A percentile compares a stretch with the other conserved stretches of the same genome.
phyloP scores from a whole-genome alignment of 1,139 yeast genomes.

The Protomyces inundatus region DNA sequence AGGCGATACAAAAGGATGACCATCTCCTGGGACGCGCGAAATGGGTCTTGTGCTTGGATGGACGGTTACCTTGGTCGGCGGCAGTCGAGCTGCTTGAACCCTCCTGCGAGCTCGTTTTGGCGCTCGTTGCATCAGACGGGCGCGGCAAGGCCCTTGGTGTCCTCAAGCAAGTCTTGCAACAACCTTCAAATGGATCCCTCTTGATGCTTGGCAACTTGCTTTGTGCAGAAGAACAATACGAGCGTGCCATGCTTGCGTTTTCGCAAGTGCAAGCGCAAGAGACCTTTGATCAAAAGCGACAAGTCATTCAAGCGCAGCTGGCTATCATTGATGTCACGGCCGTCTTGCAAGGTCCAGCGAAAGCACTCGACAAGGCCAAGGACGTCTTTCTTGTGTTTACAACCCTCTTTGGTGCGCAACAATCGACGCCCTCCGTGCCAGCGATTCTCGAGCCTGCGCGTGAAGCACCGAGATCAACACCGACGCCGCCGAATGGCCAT shows the following conservation, averaged over 20 bases:
- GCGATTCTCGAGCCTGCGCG: not conserved
- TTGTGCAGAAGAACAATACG: conserved; percentile 12
- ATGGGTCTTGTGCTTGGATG: not conserved
- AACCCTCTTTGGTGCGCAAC: not conserved
- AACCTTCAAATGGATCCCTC: not conserved
- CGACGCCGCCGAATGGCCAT: not conserved
- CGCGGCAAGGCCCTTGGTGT: not conserved
- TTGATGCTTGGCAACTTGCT: conserved; percentile 7
- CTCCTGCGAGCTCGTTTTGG: not conserved
- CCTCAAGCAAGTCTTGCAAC: not conserved
- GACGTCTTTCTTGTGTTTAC: not conserved
- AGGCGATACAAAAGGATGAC: not conserved
- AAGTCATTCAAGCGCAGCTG: conserved; percentile 11
- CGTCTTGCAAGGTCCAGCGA: not conserved
- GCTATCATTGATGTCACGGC: not conserved
- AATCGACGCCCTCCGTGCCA: not conserved
- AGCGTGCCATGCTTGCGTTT: conserved; percentile 7
- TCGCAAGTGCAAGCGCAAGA: not conserved
- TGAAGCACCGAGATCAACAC: not conserved
- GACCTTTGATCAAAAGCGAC: conserved; percentile 27
- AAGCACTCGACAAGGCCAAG: not conserved
- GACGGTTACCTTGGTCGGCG: not conserved
- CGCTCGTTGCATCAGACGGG: not conserved
- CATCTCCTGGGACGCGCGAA: not conserved
- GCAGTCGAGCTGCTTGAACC: not conserved